Evolutionary conservation across 179 eudicot genomes (phyloP), one percentile per base, ranked within the genome.

Genomic region (Pouteria campechiana): DNA sequence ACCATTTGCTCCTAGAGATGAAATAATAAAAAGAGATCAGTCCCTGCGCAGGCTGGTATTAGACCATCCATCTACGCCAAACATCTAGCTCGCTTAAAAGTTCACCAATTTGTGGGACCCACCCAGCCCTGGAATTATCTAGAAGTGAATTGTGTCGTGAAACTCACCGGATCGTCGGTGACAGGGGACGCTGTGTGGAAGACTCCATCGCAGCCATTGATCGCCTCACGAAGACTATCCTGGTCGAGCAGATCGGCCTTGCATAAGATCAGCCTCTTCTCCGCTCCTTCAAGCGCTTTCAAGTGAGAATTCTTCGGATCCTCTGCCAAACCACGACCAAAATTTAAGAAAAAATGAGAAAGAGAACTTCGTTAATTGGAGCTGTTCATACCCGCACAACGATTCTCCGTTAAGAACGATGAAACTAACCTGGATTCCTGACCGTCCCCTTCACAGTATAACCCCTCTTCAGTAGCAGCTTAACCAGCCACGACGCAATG

Each of bases 181-280:
- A 90, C 80, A 3, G 98, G 96, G 4, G 96, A 79, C 6, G 98
- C 98, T 22, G 94, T 74, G 64, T 90, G 98, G 60, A 90, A 90
- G 52, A 90, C 98, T 17, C 96, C 98, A 46, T 79, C 75, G 44
- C 94, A 90, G 0, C 88, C 96, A 20, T 52, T 41, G 43, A 90
- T 86, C 11, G 96, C 92, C 33, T 54, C 73, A 32, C 74, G 67
- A 3, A 90, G 48, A 53, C 96, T 73, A 37, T 75, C 74, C 21
- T 49, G 82, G 67, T 86, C 92, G 11, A 74, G 59, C 56, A 86
- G 93, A 71, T 90, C 87, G 3, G 94, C 92, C 33, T 58, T 82
- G 51, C 72, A 73, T 5, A 90, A 52, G 28, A 60, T 90, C 47
- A 90, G 21, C 57, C 98, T 81, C 63, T 82, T 94, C 17, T 69